Conservation (phyloP, 306 rosid genomes). For the Oxytropis ochrocephala region DNA sequence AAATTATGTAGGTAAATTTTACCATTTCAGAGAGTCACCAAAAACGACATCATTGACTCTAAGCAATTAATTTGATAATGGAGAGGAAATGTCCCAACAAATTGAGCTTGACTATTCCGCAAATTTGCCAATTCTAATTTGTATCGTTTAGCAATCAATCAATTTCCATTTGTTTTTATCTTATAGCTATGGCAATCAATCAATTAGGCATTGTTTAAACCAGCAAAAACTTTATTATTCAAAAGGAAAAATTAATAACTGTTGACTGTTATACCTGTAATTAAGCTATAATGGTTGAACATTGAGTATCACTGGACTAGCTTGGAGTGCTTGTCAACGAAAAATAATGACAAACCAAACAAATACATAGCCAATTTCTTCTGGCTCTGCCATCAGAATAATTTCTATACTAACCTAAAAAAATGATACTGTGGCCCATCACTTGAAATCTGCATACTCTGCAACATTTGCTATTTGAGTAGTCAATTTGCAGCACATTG, state of each 20-base stretch:
- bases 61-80: neutral
- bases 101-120: constrained; percentile 12
- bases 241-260: constrained; percentile 9
- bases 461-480: constrained; percentile 6
- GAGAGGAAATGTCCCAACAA: constrained; percentile 5
- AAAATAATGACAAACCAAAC: neutral
- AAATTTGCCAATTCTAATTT: constrained; percentile 3
- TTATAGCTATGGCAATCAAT: constrained; percentile 14
- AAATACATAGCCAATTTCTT: neutral
- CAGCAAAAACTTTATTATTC: constrained; percentile 5
- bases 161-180: neutral
- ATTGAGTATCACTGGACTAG: neutral
- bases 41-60: constrained; percentile 22
- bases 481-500: constrained; percentile 12
- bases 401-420: constrained; percentile 1
- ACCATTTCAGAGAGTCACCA: neutral
- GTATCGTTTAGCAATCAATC: constrained; percentile 9
- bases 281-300: neutral
- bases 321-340: too few relatives aligned
- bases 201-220: constrained; percentile 13
- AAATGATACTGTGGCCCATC: neutral
- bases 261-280: neutral
- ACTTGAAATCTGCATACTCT: constrained; percentile 14
- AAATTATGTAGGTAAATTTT: constrained; percentile 8
- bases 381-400: constrained; percentile 15